Base-by-base conservation (phyloP, 306 rosid genomes). In the Dryas alaskensis region DNA sequence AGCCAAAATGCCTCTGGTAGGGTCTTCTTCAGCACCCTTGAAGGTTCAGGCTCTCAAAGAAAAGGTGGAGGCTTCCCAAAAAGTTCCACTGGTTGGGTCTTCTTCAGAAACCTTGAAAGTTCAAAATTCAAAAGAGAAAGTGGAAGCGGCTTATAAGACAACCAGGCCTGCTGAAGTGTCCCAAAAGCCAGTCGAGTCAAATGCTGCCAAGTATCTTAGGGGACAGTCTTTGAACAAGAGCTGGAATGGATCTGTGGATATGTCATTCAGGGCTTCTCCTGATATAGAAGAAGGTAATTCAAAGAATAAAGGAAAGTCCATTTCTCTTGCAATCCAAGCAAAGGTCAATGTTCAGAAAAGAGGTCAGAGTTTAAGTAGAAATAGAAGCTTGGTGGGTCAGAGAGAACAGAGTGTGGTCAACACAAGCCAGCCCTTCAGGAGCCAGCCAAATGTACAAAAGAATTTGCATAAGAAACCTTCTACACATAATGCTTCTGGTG, bases 241-340 rank as follows among this genome's bases (percentile, higher is more conserved):
- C 84, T 94, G 95, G 96, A 87, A 88, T 82, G 97, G 98, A 77
- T 81, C 89, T 72, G 77, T 52, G 37, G 98, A 91, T 57, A 46
- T 88, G 16, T 75, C 89, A 46, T 83, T 83, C 45, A 78, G 80
- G 75, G 74, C 83, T 53, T 65, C 80, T 65, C 76, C 87, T 46
- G 73, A 81, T 37, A 74, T 62, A 39, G 96, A 86, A 80, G 92
- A 89, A 79, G 86, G 67, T 10, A 72, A 79, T 72, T 76, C 86
- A 61, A 86, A 69, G 79, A 83, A 65, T 50, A 89, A 84, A 58
- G 94, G 92, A 60, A 91, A 83, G 83, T 94, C 98, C 53, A 74
- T 94, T 73, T 94, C 98, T 2, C 98, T 94, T 78, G 98, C 98
- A 54, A 78, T 94, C 76, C 98, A 94, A 81, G 98, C 98, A 71